Evolutionary conservation across 2,329 filamentous ascomycete species (phyloP), one percentile per base, ranked within the genome.

Genomic region (Exophiala phaeomuriformis): DNA sequence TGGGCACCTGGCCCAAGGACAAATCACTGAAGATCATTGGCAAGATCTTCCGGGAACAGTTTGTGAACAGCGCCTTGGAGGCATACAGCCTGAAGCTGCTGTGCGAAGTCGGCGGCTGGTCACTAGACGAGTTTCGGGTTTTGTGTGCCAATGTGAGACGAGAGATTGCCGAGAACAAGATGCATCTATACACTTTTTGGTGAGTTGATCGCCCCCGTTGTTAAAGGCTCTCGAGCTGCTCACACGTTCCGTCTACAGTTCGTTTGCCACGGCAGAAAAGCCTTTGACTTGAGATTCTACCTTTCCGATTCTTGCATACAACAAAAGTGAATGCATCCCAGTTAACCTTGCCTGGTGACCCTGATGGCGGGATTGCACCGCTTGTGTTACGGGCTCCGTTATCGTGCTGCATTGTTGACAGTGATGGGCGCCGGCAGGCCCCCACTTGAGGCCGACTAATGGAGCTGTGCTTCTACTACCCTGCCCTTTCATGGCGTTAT

Each of bases 171-270:
- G 42, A 45, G 12, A 45, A 45, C n/a, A 45, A 45, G 12, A 45
- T 45, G 42, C 42, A 45, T 45, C 28, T 45, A 3, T 45, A 45
- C 42, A 45, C 42, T 32, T 45, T 45, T 29, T 45, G 42, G 42
- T 45, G 5, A 45, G 42, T 32, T 32, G 30, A 4, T 10, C 10
- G 28, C 28, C 12, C 42, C 5, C 4, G 1, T 10, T 45, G 4
- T 29, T 3, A 45, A 27, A 43, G 28, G 30, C 3, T 12, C 42
- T 5, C n/a, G 42, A 12, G 9, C 28, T 45, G 9, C 5, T 45
- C 6, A 41, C 19, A 29, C 42, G 19, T 45, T 45, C 6, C 10
- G n/a, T 10, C 42, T 10, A 32, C 42, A 45, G 42, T 32, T 45
- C 42, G 5, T 45, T 45, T 19, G 42, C 32, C n/a, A 45, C 42